Evolutionary conservation across 78 protist genomes (phyloP).

Genomic region (Ministeria vibrans): DNA sequence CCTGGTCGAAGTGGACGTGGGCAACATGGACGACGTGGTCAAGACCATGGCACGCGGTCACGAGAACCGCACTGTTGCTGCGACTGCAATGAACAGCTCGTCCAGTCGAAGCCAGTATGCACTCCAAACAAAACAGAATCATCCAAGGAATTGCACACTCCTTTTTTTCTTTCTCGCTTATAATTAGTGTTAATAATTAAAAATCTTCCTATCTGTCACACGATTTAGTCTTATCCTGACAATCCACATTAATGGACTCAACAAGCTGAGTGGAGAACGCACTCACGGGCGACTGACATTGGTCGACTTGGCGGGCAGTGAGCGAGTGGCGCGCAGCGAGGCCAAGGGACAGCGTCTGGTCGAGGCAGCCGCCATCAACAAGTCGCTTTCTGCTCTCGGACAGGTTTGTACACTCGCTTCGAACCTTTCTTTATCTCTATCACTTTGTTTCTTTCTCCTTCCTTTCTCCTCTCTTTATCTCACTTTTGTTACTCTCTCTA

Average conservation of each 20-base stretch:
- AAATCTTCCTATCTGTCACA: too few species aligned
- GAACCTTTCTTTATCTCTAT: neutral
- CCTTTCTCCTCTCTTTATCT: neutral
- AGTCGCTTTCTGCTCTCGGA: slow-evolving; percentile 62
- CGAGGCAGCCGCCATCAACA: slow-evolving; percentile 76
- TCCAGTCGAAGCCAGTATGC: too few species aligned
- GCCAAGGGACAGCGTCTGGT: slow-evolving; percentile 64
- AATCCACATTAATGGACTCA: too few species aligned
- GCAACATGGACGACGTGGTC: too few species aligned
- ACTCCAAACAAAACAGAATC: too few species aligned
- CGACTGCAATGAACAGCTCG: slow-evolving; percentile 76
- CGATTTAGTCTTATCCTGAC: too few species aligned
- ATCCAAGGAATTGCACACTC: too few species aligned
- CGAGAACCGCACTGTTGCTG: slow-evolving; percentile 67
- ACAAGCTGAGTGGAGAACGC: too few species aligned
- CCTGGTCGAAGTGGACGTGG: too few species aligned
- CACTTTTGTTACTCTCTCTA: neutral
- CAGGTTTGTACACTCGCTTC: slow-evolving; percentile 65
- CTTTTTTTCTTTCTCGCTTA: too few species aligned
- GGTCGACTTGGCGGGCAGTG: slow-evolving; percentile 88
- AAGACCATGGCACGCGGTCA: too few species aligned
- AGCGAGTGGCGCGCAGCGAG: slow-evolving; percentile 54
- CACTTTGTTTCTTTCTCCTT: neutral
- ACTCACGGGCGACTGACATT: slow-evolving; percentile 20
- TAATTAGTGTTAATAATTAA: too few species aligned